These are phyloP conservation scores for Nicotiana attenuata DNA, from an alignment of 257 asterid species.

Conservation along the genomic window DNA sequence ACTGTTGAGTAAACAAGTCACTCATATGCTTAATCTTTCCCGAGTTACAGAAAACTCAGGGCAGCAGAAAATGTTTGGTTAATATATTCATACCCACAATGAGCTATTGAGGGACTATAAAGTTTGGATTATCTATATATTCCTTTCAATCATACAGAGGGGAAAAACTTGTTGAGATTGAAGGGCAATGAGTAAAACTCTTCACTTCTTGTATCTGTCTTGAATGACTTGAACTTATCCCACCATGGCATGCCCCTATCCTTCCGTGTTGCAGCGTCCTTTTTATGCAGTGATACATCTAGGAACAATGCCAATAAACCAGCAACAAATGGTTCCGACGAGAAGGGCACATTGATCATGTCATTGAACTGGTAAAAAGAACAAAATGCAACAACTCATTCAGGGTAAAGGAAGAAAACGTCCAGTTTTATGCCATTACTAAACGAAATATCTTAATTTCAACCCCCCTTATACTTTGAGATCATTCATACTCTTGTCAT, in stretches of 20 bases:
- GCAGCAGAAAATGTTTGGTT: not conserved
- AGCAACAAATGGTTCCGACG: constrained; percentile 76
- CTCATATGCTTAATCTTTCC: not conserved
- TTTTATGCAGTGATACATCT: constrained; percentile 61
- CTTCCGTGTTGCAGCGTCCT: constrained; percentile 53
- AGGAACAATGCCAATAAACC: constrained; percentile 60
- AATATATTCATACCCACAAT: not conserved
- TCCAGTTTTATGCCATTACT: too few relatives aligned
- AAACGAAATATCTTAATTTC: too few relatives aligned
- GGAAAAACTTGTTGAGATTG: constrained; percentile 91
- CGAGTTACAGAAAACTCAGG: not conserved
- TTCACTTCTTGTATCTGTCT: constrained; percentile 76
- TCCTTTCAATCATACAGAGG: constrained; percentile 49
- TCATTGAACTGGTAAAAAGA: constrained; percentile 63
- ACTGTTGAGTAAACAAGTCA: not conserved
- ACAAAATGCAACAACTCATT: not conserved
- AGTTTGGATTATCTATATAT: not conserved
- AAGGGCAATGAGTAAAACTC: constrained; percentile 85
- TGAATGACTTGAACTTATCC: constrained; percentile 70
- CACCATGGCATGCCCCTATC: constrained; percentile 97
- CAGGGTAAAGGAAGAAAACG: too few relatives aligned
- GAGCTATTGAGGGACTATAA: not conserved
- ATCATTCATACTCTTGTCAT: not conserved
- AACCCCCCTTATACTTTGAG: not conserved
- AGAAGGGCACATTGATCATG: constrained; percentile 80